Evolutionary conservation across 2,329 filamentous ascomycete genomes (phyloP).

Genomic region (Didymella pinodella): DNA sequence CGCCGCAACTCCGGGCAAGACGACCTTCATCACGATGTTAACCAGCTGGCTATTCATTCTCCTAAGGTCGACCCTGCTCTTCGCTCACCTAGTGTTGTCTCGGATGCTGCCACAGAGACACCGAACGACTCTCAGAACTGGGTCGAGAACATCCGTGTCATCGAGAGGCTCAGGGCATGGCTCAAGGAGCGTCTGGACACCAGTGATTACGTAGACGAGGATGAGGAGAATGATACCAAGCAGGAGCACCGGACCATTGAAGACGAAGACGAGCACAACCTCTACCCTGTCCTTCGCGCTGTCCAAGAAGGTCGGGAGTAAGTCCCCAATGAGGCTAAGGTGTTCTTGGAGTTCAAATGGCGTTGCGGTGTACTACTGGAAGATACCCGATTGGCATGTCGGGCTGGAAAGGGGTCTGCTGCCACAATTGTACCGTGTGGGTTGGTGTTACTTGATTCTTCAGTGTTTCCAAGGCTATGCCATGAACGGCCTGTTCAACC

Average conservation of each 20-base stretch:
- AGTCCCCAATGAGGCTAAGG: constrained; percentile 1
- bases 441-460: constrained; percentile 12
- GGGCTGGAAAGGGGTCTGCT: constrained; percentile 18
- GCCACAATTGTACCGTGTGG: constrained; percentile 18
- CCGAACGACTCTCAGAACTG: constrained; percentile 53
- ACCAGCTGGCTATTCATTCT: constrained; percentile 51
- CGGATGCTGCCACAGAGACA: constrained; percentile 47
- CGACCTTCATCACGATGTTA: constrained; percentile 48
- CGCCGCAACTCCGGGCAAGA: constrained; percentile 48
- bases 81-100: constrained; percentile 50
- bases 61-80: constrained; percentile 52
- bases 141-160: constrained; percentile 71
- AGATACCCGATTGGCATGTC: constrained; percentile 21
- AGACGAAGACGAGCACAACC: constrained; percentile 51
- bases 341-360: constrained; percentile 30
- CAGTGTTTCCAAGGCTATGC: constrained; percentile 16
- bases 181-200: constrained; percentile 63
- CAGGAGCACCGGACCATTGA: constrained; percentile 43
- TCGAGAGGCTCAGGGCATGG: constrained; percentile 66
- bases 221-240: constrained; percentile 42
- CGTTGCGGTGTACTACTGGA: constrained; percentile 24
- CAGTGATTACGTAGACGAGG: constrained; percentile 57
- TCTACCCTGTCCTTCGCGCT: constrained; percentile 53
- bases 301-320: constrained; percentile 52
- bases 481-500: constrained; percentile 13